phyloP scores from a whole-genome alignment of 2,329 filamentous ascomycete genomes.

The Pseudogymnoascus sp. region DNA sequence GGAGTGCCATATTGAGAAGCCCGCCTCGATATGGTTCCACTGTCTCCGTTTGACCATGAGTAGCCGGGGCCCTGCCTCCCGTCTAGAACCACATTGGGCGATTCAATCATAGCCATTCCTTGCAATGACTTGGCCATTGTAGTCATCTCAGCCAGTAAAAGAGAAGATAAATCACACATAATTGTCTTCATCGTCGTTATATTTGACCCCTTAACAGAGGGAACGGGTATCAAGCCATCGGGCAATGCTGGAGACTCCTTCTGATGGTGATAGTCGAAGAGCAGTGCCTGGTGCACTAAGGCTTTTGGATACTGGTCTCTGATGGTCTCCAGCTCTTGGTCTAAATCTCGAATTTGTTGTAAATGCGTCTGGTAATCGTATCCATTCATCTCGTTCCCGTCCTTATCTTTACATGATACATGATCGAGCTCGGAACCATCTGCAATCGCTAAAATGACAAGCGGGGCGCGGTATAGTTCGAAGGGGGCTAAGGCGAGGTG shows the following conservation, averaged over 20 bases:
- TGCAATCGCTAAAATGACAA: constrained; percentile 76
- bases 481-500: constrained; percentile 79
- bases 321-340: constrained; percentile 63
- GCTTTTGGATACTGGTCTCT: constrained; percentile 68
- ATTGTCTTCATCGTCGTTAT: constrained; percentile 74
- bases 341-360: constrained; percentile 50
- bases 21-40: constrained; percentile 38
- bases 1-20: constrained; percentile 50
- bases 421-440: constrained; percentile 66
- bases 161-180: constrained; percentile 70
- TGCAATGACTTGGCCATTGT: constrained; percentile 67
- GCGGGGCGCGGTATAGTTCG: constrained; percentile 79
- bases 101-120: constrained; percentile 67
- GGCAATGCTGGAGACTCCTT: constrained; percentile 46
- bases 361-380: constrained; percentile 41
- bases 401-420: constrained; percentile 47
- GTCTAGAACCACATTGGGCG: constrained; percentile 51
- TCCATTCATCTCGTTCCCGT: constrained; percentile 46
- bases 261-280: constrained; percentile 64
- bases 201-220: constrained; percentile 59
- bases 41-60: constrained; percentile 37
- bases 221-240: constrained; percentile 65
- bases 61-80: constrained; percentile 36
- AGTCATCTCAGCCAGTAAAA: constrained; percentile 69
- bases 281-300: constrained; percentile 67